phyloP scores from a whole-genome alignment of 257 asterid genomes.

The Perilla frutescens region DNA sequence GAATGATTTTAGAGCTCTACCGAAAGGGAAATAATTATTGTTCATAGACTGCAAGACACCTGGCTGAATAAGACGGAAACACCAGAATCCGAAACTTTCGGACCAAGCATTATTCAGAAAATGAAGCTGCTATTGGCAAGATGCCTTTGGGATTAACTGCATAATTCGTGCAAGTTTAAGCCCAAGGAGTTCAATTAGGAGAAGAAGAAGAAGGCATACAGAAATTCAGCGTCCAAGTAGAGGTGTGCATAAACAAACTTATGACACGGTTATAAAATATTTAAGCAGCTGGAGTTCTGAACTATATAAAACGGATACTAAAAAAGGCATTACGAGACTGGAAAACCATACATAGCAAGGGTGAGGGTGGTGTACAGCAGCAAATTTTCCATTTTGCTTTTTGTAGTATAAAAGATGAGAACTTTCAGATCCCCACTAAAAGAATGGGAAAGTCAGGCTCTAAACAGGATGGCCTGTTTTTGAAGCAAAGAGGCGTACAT shows the following conservation, averaged over 20 bases:
- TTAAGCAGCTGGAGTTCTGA: neutral
- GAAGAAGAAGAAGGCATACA: neutral
- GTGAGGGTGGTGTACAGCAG: neutral
- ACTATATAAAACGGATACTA: neutral
- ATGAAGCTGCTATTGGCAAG: too few species aligned
- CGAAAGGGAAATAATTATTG: neutral
- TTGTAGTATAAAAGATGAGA: neutral
- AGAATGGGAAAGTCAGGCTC: neutral
- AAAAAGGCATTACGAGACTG: neutral
- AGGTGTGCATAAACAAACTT: neutral
- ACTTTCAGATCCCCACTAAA: neutral
- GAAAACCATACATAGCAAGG: neutral
- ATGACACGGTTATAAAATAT: neutral
- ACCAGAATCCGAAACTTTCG: too few species aligned
- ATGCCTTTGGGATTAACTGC: neutral
- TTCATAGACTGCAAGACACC: neutral
- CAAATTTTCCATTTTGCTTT: neutral
- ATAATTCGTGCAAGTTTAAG: neutral
- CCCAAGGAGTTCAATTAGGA: neutral
- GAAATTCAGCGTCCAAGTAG: neutral
- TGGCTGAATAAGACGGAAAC: neutral
- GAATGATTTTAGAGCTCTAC: neutral
- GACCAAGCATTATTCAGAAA: too few species aligned
- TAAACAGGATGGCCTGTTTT: constrained; percentile 1
- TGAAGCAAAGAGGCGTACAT: neutral